Percentiles rank a stretch among this genome's conserved stretches.
phyloP scores from a whole-genome alignment of 1,284 basidiomycete species.

The Trichosporon ovoides region DNA sequence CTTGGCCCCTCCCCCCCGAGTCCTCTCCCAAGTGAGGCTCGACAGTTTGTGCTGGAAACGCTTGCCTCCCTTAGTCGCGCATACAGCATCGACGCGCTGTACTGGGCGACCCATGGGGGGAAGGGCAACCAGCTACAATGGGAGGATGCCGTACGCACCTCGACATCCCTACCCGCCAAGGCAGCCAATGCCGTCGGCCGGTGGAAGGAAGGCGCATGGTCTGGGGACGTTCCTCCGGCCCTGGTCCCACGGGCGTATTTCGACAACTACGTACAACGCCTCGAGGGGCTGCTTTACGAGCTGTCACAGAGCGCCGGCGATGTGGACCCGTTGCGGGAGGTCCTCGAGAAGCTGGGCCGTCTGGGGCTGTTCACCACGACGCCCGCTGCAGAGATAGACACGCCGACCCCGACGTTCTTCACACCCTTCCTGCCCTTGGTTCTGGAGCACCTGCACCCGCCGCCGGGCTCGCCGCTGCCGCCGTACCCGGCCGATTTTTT shows the following conservation, averaged over 20 bases:
- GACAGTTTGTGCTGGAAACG: conserved; percentile 42
- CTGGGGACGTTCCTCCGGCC: conserved; percentile 20
- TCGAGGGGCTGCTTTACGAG: conserved; percentile 41
- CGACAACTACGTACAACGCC: conserved; percentile 52
- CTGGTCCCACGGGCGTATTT: conserved; percentile 51
- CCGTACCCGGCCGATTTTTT: conserved; percentile 52
- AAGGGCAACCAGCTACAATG: conserved; percentile 24
- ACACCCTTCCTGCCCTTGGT: conserved; percentile 32
- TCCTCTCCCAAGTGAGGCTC: conserved; percentile 19
- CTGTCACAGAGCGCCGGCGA: conserved; percentile 53
- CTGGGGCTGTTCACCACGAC: conserved; percentile 30
- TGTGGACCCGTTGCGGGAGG: conserved; percentile 14
- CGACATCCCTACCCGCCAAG: conserved; percentile 34
- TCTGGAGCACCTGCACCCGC: conserved; percentile 52
- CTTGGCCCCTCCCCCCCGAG: conserved; percentile 20
- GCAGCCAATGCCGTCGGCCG: conserved; percentile 42
- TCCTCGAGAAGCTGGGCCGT: conserved; percentile 29
- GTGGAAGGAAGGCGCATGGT: conserved; percentile 46
- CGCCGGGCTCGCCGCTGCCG: conserved; percentile 55
- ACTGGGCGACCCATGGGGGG: conserved; percentile 30
- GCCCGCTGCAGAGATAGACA: not conserved
- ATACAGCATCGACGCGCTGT: conserved; percentile 66
- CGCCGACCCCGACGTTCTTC: conserved; percentile 29
- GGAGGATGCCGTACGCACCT: conserved; percentile 36
- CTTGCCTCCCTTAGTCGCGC: conserved; percentile 56